A percentile compares a stretch with the other conserved stretches of the same genome.
Conservation (phyloP, 2,329 filamentous ascomycete genomes). For the Fusarium sp. region DNA sequence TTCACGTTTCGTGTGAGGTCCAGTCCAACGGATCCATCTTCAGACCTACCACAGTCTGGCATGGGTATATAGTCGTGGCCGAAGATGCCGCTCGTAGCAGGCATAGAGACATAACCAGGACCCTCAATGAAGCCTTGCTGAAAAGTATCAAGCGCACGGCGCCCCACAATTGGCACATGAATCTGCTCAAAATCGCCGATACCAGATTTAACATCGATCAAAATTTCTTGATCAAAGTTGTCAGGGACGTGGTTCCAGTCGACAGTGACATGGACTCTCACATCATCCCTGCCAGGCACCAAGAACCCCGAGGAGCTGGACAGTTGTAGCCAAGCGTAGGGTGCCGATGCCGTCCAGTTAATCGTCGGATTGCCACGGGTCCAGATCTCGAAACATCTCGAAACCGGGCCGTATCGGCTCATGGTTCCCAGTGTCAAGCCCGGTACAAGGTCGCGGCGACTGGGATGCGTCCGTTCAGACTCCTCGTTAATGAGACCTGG, state of each 20-base stretch:
- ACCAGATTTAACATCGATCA: constrained; percentile 50
- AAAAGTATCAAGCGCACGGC: constrained; percentile 61
- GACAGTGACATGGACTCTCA: constrained; percentile 27
- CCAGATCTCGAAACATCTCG: constrained; percentile 74
- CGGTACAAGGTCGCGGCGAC: constrained; percentile 60
- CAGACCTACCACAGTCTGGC: constrained; percentile 25
- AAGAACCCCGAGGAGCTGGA: constrained; percentile 63
- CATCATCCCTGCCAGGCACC: constrained; percentile 48
- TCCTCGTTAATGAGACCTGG: constrained; percentile 61
- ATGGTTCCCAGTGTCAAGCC: constrained; percentile 69
- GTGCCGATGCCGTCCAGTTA: constrained; percentile 62
- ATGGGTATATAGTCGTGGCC: constrained; percentile 14
- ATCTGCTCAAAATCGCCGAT: constrained; percentile 57
- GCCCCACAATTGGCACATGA: constrained; percentile 66
- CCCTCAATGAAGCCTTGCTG: constrained; percentile 70
- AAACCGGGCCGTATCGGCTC: constrained; percentile 67
- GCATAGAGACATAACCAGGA: constrained; percentile 58
- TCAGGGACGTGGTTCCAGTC: constrained; percentile 55
- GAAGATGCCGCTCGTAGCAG: background rate
- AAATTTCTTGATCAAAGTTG: constrained; percentile 40
- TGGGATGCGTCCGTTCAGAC: constrained; percentile 61
- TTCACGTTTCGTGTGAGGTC: background rate
- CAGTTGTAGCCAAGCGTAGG: constrained; percentile 63
- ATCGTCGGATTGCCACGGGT: constrained; percentile 66
- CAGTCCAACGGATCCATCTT: constrained; percentile 26